These are phyloP conservation scores for Avena atlantica DNA, from an alignment of 176 grass and related monocot genomes.

Conservation along the genomic window DNA sequence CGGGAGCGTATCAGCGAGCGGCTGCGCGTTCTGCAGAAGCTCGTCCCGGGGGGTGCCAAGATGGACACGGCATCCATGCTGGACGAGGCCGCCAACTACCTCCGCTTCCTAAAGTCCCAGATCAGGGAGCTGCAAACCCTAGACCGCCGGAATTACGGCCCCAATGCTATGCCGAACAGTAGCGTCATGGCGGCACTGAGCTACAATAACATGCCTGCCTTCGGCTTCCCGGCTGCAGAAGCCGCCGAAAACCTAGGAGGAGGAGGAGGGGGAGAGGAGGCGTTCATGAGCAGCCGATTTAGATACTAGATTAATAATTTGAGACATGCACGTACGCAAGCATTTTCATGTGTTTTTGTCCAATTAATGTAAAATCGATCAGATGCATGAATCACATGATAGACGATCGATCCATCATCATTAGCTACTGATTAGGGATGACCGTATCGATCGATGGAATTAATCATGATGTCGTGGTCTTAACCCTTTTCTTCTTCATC, in stretches of 20 bases:
- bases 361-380: conserved; percentile 6
- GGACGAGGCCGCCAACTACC: conserved; percentile 87
- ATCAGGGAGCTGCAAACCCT: conserved; percentile 78
- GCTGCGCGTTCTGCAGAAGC: conserved; percentile 77
- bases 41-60: conserved; percentile 79
- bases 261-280: conserved; percentile 20
- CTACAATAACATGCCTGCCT: conserved; percentile 42
- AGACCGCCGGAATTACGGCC: conserved; percentile 48
- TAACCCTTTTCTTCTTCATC: too few species aligned
- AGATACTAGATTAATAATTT: conserved; percentile 16
- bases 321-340: conserved; percentile 37
- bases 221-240: conserved; percentile 35
- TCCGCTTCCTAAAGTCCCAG: conserved; percentile 80
- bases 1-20: conserved; percentile 81
- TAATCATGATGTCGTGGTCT: conserved; percentile 17
- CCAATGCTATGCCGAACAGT: not conserved
- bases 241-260: conserved; percentile 57
- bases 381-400: conserved; percentile 31
- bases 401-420: conserved; percentile 48
- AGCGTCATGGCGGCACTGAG: not conserved
- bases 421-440: conserved; percentile 40
- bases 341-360: conserved; percentile 33
- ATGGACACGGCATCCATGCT: conserved; percentile 96
- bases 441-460: conserved; percentile 36
- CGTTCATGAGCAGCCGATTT: conserved; percentile 39